phyloP scores from a whole-genome alignment of 768 basidiomycete species.

The Hericium erinaceus region DNA sequence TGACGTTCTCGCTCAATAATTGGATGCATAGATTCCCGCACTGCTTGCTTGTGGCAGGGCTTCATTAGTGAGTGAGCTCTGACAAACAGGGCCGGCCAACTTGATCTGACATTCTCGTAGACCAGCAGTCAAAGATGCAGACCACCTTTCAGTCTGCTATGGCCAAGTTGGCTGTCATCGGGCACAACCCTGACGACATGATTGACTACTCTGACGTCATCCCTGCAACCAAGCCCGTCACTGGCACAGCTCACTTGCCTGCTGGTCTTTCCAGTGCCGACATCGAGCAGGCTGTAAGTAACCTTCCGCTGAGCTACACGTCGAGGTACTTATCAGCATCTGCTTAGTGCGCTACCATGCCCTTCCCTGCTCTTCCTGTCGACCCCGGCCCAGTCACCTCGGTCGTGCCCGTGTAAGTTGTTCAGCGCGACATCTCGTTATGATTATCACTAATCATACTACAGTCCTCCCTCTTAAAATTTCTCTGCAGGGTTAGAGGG shows the following conservation, averaged over 20 bases:
- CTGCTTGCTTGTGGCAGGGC: constrained; percentile 27
- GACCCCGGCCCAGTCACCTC: constrained; percentile 24
- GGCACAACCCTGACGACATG: constrained; percentile 15
- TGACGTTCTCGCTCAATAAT: no score
- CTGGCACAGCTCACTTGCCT: constrained; percentile 23
- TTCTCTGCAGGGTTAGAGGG: neutral
- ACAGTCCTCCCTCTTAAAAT: constrained; percentile 8
- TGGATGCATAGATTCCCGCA: constrained; percentile 15
- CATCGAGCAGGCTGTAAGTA: constrained; percentile 13
- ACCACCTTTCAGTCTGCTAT: constrained; percentile 20
- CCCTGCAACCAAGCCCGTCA: constrained; percentile 17
- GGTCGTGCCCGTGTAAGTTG: constrained; percentile 24
- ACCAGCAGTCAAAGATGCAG: constrained; percentile 20
- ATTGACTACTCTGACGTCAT: constrained; percentile 14
- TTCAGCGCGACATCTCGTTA: neutral
- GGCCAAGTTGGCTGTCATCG: constrained; percentile 22
- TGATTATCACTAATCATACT: neutral
- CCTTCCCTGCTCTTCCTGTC: constrained; percentile 28
- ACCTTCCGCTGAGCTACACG: neutral
- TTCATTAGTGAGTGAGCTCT: neutral
- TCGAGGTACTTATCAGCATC: no score
- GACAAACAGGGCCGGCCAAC: neutral
- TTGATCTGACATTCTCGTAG: constrained; percentile 12
- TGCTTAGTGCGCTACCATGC: constrained; percentile 19
- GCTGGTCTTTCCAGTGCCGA: constrained; percentile 20